Evolutionary conservation across 441 rosid species (phyloP).

Genomic region (Brassica balearica): DNA sequence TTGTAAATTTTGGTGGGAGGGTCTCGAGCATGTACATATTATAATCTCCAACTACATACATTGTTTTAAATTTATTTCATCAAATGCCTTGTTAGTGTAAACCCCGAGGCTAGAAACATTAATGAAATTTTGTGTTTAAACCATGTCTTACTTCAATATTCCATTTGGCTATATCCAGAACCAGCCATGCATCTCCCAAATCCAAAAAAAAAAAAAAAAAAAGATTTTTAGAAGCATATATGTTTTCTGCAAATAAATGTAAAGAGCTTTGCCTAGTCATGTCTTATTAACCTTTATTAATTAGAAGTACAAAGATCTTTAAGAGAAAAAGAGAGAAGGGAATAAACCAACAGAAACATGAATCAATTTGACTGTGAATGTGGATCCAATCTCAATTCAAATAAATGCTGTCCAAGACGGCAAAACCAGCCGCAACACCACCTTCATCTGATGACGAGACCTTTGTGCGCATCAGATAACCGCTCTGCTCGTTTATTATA

Average conservation of each 20-base stretch:
- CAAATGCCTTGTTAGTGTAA: too few species aligned
- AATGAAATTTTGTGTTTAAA: too few species aligned
- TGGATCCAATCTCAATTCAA: constrained; percentile 55
- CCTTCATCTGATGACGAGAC: constrained; percentile 93
- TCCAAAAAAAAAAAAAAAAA: constrained; percentile 57
- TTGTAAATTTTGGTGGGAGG: too few species aligned
- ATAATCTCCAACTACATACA: too few species aligned
- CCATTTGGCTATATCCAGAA: too few species aligned
- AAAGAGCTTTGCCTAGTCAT: constrained; percentile 4
- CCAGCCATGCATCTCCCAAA: constrained; percentile 49
- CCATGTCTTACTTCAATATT: too few species aligned
- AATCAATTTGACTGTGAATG: constrained; percentile 17
- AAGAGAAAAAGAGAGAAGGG: constrained; percentile 3
- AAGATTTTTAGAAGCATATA: not conserved
- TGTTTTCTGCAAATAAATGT: not conserved
- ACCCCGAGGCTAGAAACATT: too few species aligned
- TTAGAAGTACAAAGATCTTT: constrained; percentile 17
- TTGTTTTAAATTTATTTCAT: too few species aligned
- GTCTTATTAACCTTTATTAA: not conserved
- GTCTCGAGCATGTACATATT: too few species aligned
- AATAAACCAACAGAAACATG: constrained; percentile 15
- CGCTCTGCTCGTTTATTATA: constrained; percentile 75
- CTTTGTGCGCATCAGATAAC: constrained; percentile 92
- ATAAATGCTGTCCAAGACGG: constrained; percentile 89
- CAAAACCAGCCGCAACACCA: constrained; percentile 95